phyloP scores from a whole-genome alignment of 257 asterid genomes.

The Solanum lignicaule region DNA sequence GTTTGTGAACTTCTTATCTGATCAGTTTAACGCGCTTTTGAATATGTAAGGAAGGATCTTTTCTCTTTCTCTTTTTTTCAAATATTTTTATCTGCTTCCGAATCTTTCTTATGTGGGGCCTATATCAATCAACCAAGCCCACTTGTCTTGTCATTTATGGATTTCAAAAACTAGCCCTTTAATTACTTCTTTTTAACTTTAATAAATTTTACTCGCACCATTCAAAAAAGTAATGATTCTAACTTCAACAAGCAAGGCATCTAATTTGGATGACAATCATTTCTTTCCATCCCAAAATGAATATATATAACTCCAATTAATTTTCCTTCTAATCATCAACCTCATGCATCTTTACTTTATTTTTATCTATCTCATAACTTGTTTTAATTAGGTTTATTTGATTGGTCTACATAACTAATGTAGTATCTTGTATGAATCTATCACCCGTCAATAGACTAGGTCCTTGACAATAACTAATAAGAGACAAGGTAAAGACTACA shows the following conservation, averaged over 20 bases:
- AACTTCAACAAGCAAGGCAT: background rate
- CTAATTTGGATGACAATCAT: background rate
- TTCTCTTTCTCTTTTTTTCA: background rate
- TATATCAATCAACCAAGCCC: background rate
- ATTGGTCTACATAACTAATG: too few relatives aligned
- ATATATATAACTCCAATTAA: too few relatives aligned
- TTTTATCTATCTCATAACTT: too few relatives aligned
- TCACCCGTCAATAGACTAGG: too few relatives aligned
- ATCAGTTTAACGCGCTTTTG: background rate
- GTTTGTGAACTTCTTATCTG: background rate
- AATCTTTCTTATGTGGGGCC: background rate
- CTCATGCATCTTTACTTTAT: background rate
- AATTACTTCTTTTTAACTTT: background rate
- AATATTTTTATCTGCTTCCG: background rate
- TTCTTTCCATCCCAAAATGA: background rate
- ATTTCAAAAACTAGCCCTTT: background rate
- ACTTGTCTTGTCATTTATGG: background rate
- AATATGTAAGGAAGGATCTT: background rate
- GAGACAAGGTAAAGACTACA: background rate
- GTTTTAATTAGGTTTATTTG: background rate
- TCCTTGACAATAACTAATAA: background rate
- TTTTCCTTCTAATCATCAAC: background rate
- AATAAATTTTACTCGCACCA: background rate
- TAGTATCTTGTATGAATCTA: background rate
- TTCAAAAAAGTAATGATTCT: background rate